Evolutionary conservation across 106 monocot genomes (phyloP).

Genomic region (Dactylorhiza incarnata): DNA sequence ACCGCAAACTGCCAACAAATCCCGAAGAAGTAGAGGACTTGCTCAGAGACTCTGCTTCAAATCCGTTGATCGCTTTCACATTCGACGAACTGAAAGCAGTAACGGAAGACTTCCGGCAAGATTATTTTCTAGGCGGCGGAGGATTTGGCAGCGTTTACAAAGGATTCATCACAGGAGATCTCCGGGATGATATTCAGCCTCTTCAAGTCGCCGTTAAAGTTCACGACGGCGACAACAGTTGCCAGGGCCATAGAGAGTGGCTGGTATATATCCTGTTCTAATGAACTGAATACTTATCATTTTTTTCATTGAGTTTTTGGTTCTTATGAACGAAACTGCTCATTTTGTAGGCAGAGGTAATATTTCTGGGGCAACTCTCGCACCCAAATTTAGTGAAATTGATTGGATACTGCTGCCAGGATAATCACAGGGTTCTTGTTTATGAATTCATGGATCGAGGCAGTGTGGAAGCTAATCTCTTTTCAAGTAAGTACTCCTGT

Average conservation of each 20-base stretch:
- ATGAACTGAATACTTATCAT: neutral
- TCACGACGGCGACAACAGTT: slow-evolving; percentile 16
- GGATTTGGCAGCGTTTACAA: slow-evolving; percentile 46
- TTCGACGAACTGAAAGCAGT: slow-evolving; percentile 29
- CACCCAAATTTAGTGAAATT: slow-evolving; percentile 56
- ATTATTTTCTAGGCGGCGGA: slow-evolving; percentile 30
- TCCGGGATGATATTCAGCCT: neutral
- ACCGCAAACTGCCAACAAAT: slow-evolving; percentile 20
- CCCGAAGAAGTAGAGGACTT: slow-evolving; percentile 30
- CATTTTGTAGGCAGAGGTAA: slow-evolving; percentile 39
- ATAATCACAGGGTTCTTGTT: slow-evolving; percentile 33
- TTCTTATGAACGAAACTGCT: neutral
- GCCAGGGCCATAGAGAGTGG: slow-evolving; percentile 28
- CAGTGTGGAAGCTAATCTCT: slow-evolving; percentile 40
- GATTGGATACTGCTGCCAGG: slow-evolving; percentile 53
- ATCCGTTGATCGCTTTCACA: slow-evolving; percentile 25
- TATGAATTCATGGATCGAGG: slow-evolving; percentile 48
- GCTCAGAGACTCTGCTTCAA: slow-evolving; percentile 6
- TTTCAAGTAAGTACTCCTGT: slow-evolving; percentile 30
- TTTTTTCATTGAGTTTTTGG: neutral
- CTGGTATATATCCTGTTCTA: slow-evolving; percentile 7
- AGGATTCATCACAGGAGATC: slow-evolving; percentile 24
- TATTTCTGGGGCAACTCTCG: slow-evolving; percentile 48
- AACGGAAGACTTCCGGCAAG: slow-evolving; percentile 29
- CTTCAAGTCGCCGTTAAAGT: slow-evolving; percentile 23